Percentiles rank a stretch among this genome's conserved stretches.
Evolutionary conservation across 371 early-diverging fungal genomes (phyloP).

Genomic region (Nematocida sp.): DNA sequence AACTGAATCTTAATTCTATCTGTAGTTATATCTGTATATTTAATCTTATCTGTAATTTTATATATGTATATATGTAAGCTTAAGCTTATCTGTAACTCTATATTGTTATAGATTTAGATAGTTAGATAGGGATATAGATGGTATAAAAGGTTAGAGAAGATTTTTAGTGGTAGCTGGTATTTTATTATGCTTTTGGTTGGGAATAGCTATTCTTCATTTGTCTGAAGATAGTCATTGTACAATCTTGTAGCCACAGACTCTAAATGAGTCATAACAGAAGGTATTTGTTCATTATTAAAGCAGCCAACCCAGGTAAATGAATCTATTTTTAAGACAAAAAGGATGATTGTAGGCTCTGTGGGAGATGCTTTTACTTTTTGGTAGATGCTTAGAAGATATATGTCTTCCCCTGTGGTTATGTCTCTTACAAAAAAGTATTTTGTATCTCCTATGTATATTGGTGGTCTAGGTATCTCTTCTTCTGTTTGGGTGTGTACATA

Average conservation of each 20-base stretch:
- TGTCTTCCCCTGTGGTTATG: constrained; percentile 22
- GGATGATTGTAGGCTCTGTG: background rate
- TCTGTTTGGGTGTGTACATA: background rate
- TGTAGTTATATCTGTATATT: too few relatives aligned
- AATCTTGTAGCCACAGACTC: constrained; percentile 20
- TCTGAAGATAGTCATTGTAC: constrained; percentile 16
- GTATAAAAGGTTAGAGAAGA: too few relatives aligned
- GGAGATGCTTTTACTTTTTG: constrained; percentile 9
- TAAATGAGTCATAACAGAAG: constrained; percentile 20
- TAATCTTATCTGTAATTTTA: too few relatives aligned
- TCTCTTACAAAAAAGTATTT: constrained; percentile 39
- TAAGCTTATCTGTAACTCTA: too few relatives aligned
- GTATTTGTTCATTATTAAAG: constrained; percentile 20
- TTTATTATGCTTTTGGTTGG: too few relatives aligned
- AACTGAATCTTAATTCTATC: too few relatives aligned
- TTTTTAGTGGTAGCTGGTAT: too few relatives aligned
- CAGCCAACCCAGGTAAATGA: constrained; percentile 26
- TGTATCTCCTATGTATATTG: constrained; percentile 1
- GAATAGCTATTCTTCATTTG: constrained; percentile 1
- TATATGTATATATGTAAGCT: too few relatives aligned
- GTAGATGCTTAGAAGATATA: constrained; percentile 26
- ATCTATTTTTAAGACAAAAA: constrained; percentile 31
- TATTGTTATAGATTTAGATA: too few relatives aligned
- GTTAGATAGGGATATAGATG: too few relatives aligned
- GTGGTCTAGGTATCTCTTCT: background rate